These are phyloP conservation scores for Physcomitrium patens DNA, from an alignment of 225 moss, liverwort and hornwort genomes.

Conservation along the genomic window DNA sequence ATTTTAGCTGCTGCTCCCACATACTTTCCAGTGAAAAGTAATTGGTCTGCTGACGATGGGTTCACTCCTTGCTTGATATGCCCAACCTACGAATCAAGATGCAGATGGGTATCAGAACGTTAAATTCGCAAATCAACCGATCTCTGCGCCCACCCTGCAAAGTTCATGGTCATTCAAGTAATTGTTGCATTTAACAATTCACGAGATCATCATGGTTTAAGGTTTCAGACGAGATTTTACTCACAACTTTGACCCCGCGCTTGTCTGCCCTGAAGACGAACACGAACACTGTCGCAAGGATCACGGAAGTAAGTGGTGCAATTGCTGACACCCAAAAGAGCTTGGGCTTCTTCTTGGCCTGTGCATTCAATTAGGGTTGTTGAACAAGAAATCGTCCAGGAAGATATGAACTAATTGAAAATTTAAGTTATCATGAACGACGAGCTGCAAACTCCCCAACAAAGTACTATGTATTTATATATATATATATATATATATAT, in stretches of 20 bases:
- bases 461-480: no score
- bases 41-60: slow-evolving; percentile 40
- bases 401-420: neutral
- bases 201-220: neutral
- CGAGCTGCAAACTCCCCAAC: neutral
- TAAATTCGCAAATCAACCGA: no score
- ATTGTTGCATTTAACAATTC: no score
- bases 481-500: no score
- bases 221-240: slow-evolving; percentile 5
- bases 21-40: slow-evolving; percentile 36
- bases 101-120: no score
- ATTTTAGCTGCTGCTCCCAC: slow-evolving; percentile 47
- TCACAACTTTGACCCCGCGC: slow-evolving; percentile 58
- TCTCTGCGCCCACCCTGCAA: no score
- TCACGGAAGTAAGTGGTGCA: slow-evolving; percentile 57
- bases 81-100: slow-evolving; percentile 24
- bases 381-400: no score
- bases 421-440: neutral
- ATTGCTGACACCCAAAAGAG: slow-evolving; percentile 63
- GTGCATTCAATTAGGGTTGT: neutral
- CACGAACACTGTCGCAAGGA: slow-evolving; percentile 68
- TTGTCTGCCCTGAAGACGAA: slow-evolving; percentile 51
- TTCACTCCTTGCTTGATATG: slow-evolving; percentile 49
- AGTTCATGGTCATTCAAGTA: neutral
- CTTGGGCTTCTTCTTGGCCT: slow-evolving; percentile 58